Base-by-base conservation (phyloP, 345 rosid genomes). In the Linum lewisii region DNA sequence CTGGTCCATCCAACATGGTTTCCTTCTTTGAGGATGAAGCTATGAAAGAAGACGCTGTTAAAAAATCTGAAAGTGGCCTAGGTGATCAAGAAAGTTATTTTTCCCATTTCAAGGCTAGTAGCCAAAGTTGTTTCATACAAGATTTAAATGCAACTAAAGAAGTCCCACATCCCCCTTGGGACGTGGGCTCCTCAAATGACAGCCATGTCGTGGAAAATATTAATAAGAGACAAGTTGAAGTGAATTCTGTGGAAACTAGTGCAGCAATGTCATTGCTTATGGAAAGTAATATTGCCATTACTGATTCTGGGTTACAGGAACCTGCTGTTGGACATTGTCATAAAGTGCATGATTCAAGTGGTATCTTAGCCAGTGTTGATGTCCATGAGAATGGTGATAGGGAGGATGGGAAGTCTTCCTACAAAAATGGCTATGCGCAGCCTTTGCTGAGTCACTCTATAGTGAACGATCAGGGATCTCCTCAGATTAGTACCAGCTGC, bases 171-270 rank as follows among this genome's bases (percentile, higher is more conserved):
- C 66, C 60, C n/a, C 73, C 69, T 65, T 71, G 70, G 60, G 70
- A 69, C 63, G 63, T 67, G 49, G 69, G 51, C 65, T 61, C 72
- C 69, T 75, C 81, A 22, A 69, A 63, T 59, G 71, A 68, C 68
- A 61, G 65, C 59, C 36, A 36, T 19, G 24, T n/a, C 63, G 50
- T 69, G 16, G 74, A 67, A 29, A 73, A 66, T 24, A 37, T 54
- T 58, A 78, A 68, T 67, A 77, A 72, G 62, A 79, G 56, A 58
- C 69, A 82, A 21, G 56, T 63, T 29, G 74, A 63, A 58, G 54
- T 78, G 63, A 72, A 61, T 53, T 59, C 72, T 16, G 64, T 63
- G 14, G 71, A 52, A 25, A 73, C 73, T 54, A 59, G 74, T 61
- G 60, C 58, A 23, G 59, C 62, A 10, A 44, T 59, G 11, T 57